Base-by-base conservation (phyloP, 2,329 filamentous ascomycete genomes). In the Elsinoe perseae region DNA sequence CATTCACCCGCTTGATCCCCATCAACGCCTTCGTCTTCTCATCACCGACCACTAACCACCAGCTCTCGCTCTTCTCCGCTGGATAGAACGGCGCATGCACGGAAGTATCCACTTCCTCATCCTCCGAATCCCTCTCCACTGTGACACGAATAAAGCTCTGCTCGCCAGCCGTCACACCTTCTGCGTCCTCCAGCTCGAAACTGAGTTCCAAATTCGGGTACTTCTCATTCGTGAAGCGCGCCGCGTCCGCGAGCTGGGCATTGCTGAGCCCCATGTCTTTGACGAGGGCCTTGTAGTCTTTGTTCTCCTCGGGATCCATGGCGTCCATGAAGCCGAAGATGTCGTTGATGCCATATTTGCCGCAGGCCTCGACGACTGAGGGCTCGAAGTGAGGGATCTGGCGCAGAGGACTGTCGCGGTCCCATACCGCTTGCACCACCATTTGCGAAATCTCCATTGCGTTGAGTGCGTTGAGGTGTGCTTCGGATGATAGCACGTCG, bases 381-480 rank as follows among this genome's bases (percentile, higher is more conserved):
- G 85, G 81, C 14, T 85, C 83, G 70, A 97, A 97, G 75, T 97
- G 89, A 63, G 93, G 93, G 66, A 98, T 96, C 72, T 98, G 93
- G 76, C 96, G 96, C 63, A 98, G 80, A 36, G 93, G 91, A 65
- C 88, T 95, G 70, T 98, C 93, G 57, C 91, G 87, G 73, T 98
- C 92, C 93, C 93, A 98, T 89, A 97, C 95, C 50, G 87, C 91
- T 73, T 98, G 93, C 2, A 98, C 91, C 54, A 95, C 89, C 93
- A 98, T 98, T 69, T 98, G 93, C 10, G 89, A 95, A 81, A 98
- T 89, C 71, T 98, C 93, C 92, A 98, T 98, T 25, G 93, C 93
- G 65, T 86, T 91, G 85, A 96, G 95, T 59, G 93, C 92, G 68
- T 98, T 98, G 60, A 98, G 80, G 65, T 96, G 89, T 12, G 92